phyloP scores from a whole-genome alignment of 768 basidiomycete species.

The Gyrodon lividus region DNA sequence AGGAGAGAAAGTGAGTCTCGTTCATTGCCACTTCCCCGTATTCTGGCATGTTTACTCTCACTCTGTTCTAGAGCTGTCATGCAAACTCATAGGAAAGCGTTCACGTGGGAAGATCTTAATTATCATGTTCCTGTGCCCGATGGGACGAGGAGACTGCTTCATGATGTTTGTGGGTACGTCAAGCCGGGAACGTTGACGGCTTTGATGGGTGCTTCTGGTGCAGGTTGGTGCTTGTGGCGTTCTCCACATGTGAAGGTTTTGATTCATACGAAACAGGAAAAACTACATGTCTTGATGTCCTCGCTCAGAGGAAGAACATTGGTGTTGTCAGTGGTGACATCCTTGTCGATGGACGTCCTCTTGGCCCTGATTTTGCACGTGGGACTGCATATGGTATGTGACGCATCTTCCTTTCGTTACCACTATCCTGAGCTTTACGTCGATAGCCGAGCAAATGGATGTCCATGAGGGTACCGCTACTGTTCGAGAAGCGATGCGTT shows the following conservation, averaged over 20 bases:
- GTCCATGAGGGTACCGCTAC: slow-evolving; percentile 81
- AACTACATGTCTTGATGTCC: slow-evolving; percentile 74
- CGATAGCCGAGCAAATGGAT: slow-evolving; percentile 76
- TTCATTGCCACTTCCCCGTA: background rate
- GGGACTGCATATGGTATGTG: slow-evolving; percentile 75
- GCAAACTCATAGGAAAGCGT: slow-evolving; percentile 33
- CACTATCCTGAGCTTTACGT: slow-evolving; percentile 25
- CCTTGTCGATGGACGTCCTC: slow-evolving; percentile 62
- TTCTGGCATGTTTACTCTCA: slow-evolving; percentile 1
- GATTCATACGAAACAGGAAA: slow-evolving; percentile 45
- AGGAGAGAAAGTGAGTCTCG: slow-evolving; percentile 14
- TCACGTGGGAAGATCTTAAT: slow-evolving; percentile 81
- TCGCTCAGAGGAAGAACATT: slow-evolving; percentile 71
- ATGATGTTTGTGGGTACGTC: slow-evolving; percentile 78
- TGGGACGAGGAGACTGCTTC: slow-evolving; percentile 60
- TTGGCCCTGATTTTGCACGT: slow-evolving; percentile 56
- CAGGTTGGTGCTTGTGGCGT: slow-evolving; percentile 43
- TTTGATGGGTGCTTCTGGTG: slow-evolving; percentile 84
- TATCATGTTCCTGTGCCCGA: slow-evolving; percentile 72
- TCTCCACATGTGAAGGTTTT: background rate
- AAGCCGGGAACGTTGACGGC: slow-evolving; percentile 88
- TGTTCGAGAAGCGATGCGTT: slow-evolving; percentile 81
- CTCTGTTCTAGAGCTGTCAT: background rate
- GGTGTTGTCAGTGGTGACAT: slow-evolving; percentile 64
- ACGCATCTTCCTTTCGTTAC: slow-evolving; percentile 21